Percentiles rank a stretch among this genome's conserved stretches.
Evolutionary conservation across 2,329 filamentous ascomycete species (phyloP).

Genomic region (Hypomyces rosellus): DNA sequence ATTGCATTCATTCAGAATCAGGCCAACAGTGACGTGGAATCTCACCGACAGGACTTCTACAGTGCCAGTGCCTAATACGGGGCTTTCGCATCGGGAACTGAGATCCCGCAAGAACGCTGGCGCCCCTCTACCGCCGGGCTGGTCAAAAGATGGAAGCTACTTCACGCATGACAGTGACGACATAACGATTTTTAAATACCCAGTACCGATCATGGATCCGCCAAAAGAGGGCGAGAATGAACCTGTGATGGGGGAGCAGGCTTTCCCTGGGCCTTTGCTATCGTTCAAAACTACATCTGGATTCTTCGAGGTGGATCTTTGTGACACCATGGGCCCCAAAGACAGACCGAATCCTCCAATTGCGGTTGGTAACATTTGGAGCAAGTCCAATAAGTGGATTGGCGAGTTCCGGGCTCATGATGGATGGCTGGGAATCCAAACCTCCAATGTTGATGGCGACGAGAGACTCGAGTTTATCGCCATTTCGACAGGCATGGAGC

Average conservation of each 20-base stretch:
- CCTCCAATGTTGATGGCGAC: slow-evolving; percentile 40
- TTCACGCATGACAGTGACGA: slow-evolving; percentile 36
- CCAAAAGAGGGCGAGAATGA: slow-evolving; percentile 25
- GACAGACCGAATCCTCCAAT: slow-evolving; percentile 32
- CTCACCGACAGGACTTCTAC: slow-evolving; percentile 33
- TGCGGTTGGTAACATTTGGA: slow-evolving; percentile 38
- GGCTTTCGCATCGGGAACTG: slow-evolving; percentile 34
- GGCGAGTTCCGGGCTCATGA: slow-evolving; percentile 40
- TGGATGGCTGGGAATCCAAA: slow-evolving; percentile 38
- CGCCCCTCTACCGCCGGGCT: slow-evolving; percentile 31
- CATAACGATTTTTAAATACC: slow-evolving; percentile 35
- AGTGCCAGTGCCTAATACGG: slow-evolving; percentile 30
- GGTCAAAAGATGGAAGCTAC: slow-evolving; percentile 30
- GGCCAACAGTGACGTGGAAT: slow-evolving; percentile 31
- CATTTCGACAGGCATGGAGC: slow-evolving; percentile 35
- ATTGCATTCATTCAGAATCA: slow-evolving; percentile 33
- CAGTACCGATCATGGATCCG: slow-evolving; percentile 33
- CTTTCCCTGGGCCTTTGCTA: slow-evolving; percentile 33
- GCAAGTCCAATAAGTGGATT: slow-evolving; percentile 30
- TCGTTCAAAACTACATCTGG: slow-evolving; percentile 34
- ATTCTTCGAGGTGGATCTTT: slow-evolving; percentile 36
- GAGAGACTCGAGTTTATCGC: slow-evolving; percentile 40
- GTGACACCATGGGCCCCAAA: slow-evolving; percentile 29
- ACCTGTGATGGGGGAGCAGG: slow-evolving; percentile 23
- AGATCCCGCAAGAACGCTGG: slow-evolving; percentile 26